Evolutionary conservation across 2,329 filamentous ascomycete genomes (phyloP).

Genomic region (Karstenula rhodostoma): DNA sequence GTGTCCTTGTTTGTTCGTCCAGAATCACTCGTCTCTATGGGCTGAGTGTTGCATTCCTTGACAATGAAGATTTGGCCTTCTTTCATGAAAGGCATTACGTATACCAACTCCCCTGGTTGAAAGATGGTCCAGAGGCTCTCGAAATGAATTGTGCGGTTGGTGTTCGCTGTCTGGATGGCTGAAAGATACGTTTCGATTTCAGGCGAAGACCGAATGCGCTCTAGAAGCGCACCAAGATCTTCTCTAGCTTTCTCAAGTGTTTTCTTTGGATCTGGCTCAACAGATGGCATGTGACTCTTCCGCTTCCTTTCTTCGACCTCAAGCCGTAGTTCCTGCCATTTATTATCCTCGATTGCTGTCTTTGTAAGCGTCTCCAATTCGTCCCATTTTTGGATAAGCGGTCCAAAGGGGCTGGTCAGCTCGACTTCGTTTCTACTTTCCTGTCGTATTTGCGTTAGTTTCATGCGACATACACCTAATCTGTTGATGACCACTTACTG

Average conservation of each 20-base stretch:
- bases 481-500: background rate
- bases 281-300: background rate
- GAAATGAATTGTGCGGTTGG: constrained; percentile 17
- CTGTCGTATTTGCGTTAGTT: background rate
- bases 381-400: constrained; percentile 20
- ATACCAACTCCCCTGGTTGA: constrained; percentile 20
- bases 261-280: constrained; percentile 4
- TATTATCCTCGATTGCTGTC: background rate
- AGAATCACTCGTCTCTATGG: constrained; percentile 5
- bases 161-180: constrained; percentile 5
- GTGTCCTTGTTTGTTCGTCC: constrained; percentile 6
- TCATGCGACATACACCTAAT: background rate
- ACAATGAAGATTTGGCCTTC: constrained; percentile 21
- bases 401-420: constrained; percentile 20
- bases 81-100: constrained; percentile 16
- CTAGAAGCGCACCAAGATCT: constrained; percentile 14
- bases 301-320: constrained; percentile 6
- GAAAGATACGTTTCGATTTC: constrained; percentile 12
- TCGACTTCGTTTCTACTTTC: constrained; percentile 13
- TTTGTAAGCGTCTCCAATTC: constrained; percentile 9
- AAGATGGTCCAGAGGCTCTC: constrained; percentile 22
- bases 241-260: constrained; percentile 12
- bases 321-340: constrained; percentile 1
- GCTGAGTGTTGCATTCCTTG: constrained; percentile 16
- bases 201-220: constrained; percentile 8